Percentiles rank a stretch among this genome's conserved stretches.
phyloP scores from a whole-genome alignment of 2,329 filamentous ascomycete species.

The Hirsutella thompsonii region DNA sequence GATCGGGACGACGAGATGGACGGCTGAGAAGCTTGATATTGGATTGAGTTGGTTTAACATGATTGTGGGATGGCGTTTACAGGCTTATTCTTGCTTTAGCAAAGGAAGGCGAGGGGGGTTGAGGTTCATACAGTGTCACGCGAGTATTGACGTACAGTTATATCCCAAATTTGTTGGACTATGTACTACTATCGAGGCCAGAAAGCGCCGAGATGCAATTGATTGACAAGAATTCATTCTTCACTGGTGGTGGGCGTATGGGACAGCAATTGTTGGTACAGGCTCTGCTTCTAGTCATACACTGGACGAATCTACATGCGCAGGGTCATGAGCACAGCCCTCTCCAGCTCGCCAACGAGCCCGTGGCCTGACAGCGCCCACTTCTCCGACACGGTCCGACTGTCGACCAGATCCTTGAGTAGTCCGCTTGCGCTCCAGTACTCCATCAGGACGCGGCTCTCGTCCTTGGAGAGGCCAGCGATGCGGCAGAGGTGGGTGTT shows the following conservation, averaged over 20 bases:
- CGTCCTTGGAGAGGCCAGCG: slow-evolving; percentile 56
- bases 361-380: slow-evolving; percentile 76
- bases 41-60: background rate
- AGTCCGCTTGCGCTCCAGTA: slow-evolving; percentile 87
- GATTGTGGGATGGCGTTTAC: background rate
- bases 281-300: slow-evolving; percentile 8
- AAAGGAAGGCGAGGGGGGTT: background rate
- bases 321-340: slow-evolving; percentile 39
- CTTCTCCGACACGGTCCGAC: slow-evolving; percentile 62
- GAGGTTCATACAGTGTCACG: no score
- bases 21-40: slow-evolving; percentile 5
- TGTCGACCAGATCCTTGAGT: slow-evolving; percentile 56
- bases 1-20: slow-evolving; percentile 36
- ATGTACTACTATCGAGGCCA: no score
- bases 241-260: no score
- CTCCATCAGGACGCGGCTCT: slow-evolving; percentile 73
- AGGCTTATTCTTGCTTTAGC: background rate
- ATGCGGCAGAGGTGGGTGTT: slow-evolving; percentile 42
- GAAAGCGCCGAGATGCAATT: no score
- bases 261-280: background rate
- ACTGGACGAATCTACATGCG: slow-evolving; percentile 24
- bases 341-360: slow-evolving; percentile 76
- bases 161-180: no score
- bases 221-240: background rate
- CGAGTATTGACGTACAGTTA: no score